phyloP scores from a whole-genome alignment of 2,329 filamentous ascomycete genomes.

The Alternaria postmessia region DNA sequence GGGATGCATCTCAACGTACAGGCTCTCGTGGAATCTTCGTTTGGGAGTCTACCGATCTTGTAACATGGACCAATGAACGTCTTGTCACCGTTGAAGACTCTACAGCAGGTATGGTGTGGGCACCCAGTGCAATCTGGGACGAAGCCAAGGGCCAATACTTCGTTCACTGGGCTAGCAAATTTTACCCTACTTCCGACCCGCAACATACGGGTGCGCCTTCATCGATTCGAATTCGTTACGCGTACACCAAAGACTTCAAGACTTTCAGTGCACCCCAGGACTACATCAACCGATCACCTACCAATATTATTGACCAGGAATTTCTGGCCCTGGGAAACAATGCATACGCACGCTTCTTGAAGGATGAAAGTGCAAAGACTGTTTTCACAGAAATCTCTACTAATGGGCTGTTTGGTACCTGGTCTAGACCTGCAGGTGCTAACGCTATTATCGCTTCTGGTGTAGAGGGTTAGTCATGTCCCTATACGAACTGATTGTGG shows the following conservation, averaged over 20 bases:
- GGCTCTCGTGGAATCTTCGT: conserved; percentile 63
- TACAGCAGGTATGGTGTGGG: conserved; percentile 68
- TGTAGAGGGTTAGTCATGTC: conserved; percentile 22
- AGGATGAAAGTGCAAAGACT: conserved; percentile 62
- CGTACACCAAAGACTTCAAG: conserved; percentile 64
- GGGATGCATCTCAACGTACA: conserved; percentile 62
- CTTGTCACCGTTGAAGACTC: conserved; percentile 61
- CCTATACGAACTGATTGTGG: too few species aligned
- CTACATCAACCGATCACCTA: conserved; percentile 59
- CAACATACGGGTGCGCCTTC: conserved; percentile 59
- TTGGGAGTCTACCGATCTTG: conserved; percentile 63
- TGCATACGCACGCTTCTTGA: conserved; percentile 64
- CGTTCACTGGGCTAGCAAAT: conserved; percentile 59
- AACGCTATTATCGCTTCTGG: conserved; percentile 51
- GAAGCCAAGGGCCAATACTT: conserved; percentile 55
- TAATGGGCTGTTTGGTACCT: conserved; percentile 61
- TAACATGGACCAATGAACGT: conserved; percentile 60
- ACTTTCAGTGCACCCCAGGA: conserved; percentile 61
- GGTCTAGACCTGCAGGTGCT: conserved; percentile 59
- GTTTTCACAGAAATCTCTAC: conserved; percentile 62
- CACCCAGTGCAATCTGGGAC: conserved; percentile 65
- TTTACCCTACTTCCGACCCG: conserved; percentile 58
- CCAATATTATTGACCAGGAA: conserved; percentile 65
- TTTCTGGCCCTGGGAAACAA: conserved; percentile 58
- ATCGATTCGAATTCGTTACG: conserved; percentile 59